phyloP scores from a whole-genome alignment of 805 yeast genomes.

The Diddensiella caesifluorescens region DNA sequence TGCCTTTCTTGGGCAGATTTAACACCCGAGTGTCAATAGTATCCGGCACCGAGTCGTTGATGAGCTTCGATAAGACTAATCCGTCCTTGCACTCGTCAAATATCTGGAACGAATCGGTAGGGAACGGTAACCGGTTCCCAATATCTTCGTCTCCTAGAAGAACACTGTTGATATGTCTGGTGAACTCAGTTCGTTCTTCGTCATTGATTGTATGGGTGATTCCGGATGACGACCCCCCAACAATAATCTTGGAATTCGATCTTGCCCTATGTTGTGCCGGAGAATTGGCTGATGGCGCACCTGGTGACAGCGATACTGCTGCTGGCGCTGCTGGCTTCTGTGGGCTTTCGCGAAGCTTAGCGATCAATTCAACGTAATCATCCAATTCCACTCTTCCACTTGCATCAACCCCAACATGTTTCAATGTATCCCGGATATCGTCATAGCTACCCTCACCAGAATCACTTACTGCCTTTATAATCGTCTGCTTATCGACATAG shows the following conservation, averaged over 20 bases:
- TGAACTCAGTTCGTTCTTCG: conserved; percentile 93
- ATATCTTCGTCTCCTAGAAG: conserved; percentile 82
- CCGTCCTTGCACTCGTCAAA: conserved; percentile 98
- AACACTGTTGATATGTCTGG: conserved; percentile 90
- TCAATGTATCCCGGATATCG: conserved; percentile 88
- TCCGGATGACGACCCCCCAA: conserved; percentile 82
- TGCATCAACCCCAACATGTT: conserved; percentile 88
- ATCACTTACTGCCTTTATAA: conserved; percentile 74
- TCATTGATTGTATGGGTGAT: conserved; percentile 95
- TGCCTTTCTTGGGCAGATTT: conserved; percentile 77
- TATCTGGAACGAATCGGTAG: conserved; percentile 88
- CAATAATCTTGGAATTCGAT: conserved; percentile 53
- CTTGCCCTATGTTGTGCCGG: conserved; percentile 15
- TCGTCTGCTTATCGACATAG: conserved; percentile 87
- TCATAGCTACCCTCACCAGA: conserved; percentile 82
- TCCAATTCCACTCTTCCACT: conserved; percentile 96
- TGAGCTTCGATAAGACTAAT: conserved; percentile 81
- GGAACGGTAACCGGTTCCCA: conserved; percentile 82
- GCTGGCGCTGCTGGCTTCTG: conserved; percentile 8
- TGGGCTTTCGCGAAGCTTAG: conserved; percentile 60
- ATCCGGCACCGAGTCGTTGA: conserved; percentile 97
- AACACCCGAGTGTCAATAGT: conserved; percentile 97
- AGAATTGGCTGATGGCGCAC: conserved; percentile 9
- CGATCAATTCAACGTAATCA: conserved; percentile 80
- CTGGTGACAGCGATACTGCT: conserved; percentile 4